These are phyloP conservation scores for Clarireedia sp. DNA, from an alignment of 2,329 filamentous ascomycete genomes.

Conservation along the genomic window DNA sequence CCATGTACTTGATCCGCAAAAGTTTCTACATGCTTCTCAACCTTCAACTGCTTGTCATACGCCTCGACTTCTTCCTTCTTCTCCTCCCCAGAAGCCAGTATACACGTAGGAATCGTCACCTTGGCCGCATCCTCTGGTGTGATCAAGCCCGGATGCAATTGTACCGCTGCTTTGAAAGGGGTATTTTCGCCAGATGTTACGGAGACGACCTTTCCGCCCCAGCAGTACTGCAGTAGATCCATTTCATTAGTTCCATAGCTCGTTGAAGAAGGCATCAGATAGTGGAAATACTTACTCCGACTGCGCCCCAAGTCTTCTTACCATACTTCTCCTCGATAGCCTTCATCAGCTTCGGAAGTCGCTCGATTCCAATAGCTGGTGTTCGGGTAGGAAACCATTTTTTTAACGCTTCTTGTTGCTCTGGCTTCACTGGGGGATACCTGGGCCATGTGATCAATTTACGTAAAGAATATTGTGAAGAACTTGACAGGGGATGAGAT, in stretches of 20 bases:
- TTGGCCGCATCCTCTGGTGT: constrained; percentile 50
- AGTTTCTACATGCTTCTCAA: constrained; percentile 37
- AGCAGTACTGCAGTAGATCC: constrained; percentile 17
- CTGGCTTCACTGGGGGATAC: constrained; percentile 13
- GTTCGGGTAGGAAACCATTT: constrained; percentile 14
- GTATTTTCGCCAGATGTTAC: constrained; percentile 14
- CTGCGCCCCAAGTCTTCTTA: constrained; percentile 38
- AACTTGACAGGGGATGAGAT: neutral
- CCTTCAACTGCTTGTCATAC: constrained; percentile 31
- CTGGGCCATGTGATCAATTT: neutral
- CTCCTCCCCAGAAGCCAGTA: constrained; percentile 47
- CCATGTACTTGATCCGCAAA: constrained; percentile 43
- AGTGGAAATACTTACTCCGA: constrained; percentile 6
- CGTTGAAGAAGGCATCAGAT: neutral
- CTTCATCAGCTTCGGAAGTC: constrained; percentile 41
- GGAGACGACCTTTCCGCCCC: constrained; percentile 23
- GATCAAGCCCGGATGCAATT: constrained; percentile 53
- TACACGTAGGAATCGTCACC: constrained; percentile 51
- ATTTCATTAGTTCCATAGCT: neutral
- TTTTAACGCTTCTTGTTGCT: constrained; percentile 6
- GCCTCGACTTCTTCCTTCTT: constrained; percentile 2
- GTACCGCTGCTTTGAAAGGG: constrained; percentile 42
- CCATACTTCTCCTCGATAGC: constrained; percentile 42
- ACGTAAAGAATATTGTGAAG: neutral
- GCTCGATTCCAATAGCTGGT: constrained; percentile 33